phyloP scores from a whole-genome alignment of 202 grass and related monocot species.

The Digitaria exilis region DNA sequence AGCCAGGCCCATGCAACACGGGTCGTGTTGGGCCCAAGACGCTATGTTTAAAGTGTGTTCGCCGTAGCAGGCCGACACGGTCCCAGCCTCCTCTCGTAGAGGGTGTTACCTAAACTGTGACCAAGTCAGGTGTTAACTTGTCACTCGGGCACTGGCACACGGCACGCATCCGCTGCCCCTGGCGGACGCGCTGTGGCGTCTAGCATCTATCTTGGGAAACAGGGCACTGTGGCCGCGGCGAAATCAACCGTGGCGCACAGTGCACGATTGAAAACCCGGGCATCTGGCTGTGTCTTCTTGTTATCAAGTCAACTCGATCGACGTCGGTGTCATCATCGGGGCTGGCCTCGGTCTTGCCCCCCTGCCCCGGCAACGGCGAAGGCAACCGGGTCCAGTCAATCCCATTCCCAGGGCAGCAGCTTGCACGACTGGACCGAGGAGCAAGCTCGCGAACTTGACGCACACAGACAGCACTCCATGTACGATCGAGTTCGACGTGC shows the following conservation, averaged over 20 bases:
- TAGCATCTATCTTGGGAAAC: not conserved
- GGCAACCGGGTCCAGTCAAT: conserved; percentile 7
- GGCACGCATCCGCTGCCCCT: no score
- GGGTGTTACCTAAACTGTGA: not conserved
- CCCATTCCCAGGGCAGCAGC: not conserved
- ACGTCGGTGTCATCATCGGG: not conserved
- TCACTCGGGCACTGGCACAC: not conserved
- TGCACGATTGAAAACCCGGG: not conserved
- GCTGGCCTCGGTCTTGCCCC: not conserved
- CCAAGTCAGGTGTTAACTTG: not conserved
- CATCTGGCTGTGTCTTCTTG: not conserved
- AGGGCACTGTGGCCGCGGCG: not conserved
- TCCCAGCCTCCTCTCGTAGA: no score
- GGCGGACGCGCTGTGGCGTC: no score
- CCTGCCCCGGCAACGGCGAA: not conserved
- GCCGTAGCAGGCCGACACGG: no score
- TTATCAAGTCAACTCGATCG: not conserved
- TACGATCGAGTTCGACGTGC: not conserved
- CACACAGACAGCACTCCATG: not conserved
- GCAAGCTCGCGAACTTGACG: not conserved
- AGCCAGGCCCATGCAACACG: no score
- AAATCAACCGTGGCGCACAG: not conserved
- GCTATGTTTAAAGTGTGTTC: no score
- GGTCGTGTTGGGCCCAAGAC: no score
- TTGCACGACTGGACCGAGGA: not conserved